Percentiles rank a stretch among this genome's conserved stretches.
phyloP scores from a whole-genome alignment of 2,329 filamentous ascomycete species.

The Penicillium sp. region DNA sequence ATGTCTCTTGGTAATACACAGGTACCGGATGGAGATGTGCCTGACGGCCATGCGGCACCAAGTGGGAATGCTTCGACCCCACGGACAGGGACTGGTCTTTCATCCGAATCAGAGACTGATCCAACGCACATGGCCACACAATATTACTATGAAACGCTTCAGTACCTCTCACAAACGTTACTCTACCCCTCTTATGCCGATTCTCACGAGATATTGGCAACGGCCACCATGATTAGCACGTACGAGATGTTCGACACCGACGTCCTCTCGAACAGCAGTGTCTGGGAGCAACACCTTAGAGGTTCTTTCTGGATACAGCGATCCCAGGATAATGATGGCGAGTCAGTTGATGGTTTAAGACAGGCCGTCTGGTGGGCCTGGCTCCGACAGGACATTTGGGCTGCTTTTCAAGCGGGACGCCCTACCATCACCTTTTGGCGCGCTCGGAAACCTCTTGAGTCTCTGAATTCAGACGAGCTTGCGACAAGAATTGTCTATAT shows the following conservation, averaged over 20 bases:
- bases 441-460: slow-evolving; percentile 52
- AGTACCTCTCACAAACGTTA: slow-evolving; percentile 63
- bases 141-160: slow-evolving; percentile 66
- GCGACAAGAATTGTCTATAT: slow-evolving; percentile 54
- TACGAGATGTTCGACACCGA: slow-evolving; percentile 66
- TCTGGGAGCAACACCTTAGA: slow-evolving; percentile 65
- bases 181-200: slow-evolving; percentile 61
- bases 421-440: slow-evolving; percentile 62
- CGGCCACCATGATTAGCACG: slow-evolving; percentile 62
- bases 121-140: slow-evolving; percentile 33
- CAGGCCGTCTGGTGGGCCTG: too few relatives aligned
- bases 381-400: slow-evolving; percentile 68
- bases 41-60: background rate
- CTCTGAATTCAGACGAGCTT: slow-evolving; percentile 58
- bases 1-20: slow-evolving; percentile 8
- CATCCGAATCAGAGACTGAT: background rate
- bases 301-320: slow-evolving; percentile 68
- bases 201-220: slow-evolving; percentile 59
- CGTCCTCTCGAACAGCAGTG: slow-evolving; percentile 42
- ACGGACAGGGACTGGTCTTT: background rate
- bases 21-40: background rate
- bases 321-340: slow-evolving; percentile 63
- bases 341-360: slow-evolving; percentile 56
- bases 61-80: background rate
- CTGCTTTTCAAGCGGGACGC: slow-evolving; percentile 61